These are phyloP conservation scores for Neurospora terricola DNA, from an alignment of 495 filamentous ascomycete species.

Conservation along the genomic window DNA sequence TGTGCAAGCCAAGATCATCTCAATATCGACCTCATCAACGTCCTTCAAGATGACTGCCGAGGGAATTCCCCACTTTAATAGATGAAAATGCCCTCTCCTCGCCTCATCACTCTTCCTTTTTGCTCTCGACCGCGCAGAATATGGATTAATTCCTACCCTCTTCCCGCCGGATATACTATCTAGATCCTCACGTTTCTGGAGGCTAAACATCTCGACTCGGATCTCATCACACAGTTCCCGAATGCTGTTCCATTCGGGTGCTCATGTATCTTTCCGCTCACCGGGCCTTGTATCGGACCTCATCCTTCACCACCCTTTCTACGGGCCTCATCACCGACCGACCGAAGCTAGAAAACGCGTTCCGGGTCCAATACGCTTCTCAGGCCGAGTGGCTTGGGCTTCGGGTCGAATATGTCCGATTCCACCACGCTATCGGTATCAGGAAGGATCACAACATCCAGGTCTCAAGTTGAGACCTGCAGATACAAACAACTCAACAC, in stretches of 20 bases:
- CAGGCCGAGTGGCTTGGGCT: background rate
- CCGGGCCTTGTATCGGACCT: background rate
- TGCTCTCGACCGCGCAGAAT: background rate
- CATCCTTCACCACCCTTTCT: background rate
- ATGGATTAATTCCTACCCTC: background rate
- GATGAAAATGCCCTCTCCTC: slow-evolving; percentile 3
- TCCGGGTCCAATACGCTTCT: background rate
- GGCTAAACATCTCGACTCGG: background rate
- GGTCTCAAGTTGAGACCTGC: background rate
- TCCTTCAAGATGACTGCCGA: slow-evolving; percentile 16
- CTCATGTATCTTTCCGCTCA: background rate
- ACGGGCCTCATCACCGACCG: background rate
- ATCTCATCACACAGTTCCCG: background rate
- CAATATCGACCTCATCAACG: background rate
- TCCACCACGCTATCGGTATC: background rate
- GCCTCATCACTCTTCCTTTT: background rate
- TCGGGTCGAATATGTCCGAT: background rate
- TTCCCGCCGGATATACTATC: background rate
- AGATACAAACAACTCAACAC: background rate
- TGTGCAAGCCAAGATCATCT: slow-evolving; percentile 18
- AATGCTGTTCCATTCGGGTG: background rate
- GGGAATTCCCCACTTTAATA: slow-evolving; percentile 6
- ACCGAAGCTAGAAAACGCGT: background rate
- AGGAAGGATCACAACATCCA: background rate
- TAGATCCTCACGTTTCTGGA: background rate